Base-by-base conservation (phyloP, 352 stramenopile genomes). In the Phytophthora constricta region DNA sequence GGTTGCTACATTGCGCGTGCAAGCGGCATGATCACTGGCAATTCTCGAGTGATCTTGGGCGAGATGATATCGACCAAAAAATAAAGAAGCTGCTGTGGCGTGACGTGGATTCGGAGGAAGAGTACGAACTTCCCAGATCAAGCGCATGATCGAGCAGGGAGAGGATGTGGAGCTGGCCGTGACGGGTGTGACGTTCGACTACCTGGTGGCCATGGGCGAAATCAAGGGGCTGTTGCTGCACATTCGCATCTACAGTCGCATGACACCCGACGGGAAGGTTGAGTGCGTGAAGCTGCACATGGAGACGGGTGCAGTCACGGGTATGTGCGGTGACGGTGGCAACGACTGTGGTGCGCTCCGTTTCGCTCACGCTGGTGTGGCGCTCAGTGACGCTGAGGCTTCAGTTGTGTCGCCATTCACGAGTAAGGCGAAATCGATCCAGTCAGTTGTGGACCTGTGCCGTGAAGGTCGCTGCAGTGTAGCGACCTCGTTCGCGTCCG, bases 261-360 rank as follows among this genome's bases (percentile, higher is more conserved):
- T 82, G 70, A 79, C 74, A 8, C 79, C 79, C 17, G 59, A 76
- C 39, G 65, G 62, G 34, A 88, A 88, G 57, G 65, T 71, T 11
- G 65, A 73, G 9, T 80, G 74, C 43, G 63, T 90, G 19, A 61
- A 72, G 34, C 45, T 71, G 55, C 70, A 78, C 61, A 84, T 82
- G 70, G 66, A 62, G 5, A 57, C 62, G 1, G 79, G 79, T n/a
- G 71, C 62, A 1, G 70, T 87, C 33, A 80, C 70, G 8, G 74
- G 72, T 7, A 88, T 88, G 79, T 86, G 77, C 56, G 77, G 79
- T 19, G 79, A 88, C 26, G 79, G 79, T 13, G 84, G 82, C 13
- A 96, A 96, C 70, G 88, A 96, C 52, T 95, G 86, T 58, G 88
- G 88, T 51, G 86, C 85, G 10, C 51, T 96, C n/a, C 87, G 87